phyloP scores from a whole-genome alignment of 208 protist species.

The Crithidia mellificae region DNA sequence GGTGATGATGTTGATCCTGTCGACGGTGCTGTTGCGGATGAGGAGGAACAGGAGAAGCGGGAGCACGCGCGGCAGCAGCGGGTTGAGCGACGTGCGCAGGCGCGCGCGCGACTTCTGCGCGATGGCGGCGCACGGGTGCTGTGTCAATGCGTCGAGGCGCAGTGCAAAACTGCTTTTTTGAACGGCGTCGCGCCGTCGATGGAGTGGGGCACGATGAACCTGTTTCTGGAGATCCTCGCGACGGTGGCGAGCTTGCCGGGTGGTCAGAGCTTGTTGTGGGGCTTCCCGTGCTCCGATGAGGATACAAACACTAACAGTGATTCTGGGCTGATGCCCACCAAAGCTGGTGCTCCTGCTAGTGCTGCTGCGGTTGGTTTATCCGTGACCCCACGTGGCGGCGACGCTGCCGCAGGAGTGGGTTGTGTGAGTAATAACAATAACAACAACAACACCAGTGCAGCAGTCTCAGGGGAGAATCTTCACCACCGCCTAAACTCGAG shows the following conservation, averaged over 20 bases:
- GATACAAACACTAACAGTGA: not conserved
- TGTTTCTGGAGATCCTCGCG: constrained; percentile 54
- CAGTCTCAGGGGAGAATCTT: not conserved
- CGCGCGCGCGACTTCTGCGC: constrained; percentile 51
- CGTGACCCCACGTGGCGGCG: not conserved
- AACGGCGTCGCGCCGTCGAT: constrained; percentile 36
- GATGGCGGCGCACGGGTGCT: constrained; percentile 46
- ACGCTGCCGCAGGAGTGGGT: no score
- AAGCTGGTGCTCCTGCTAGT: no score
- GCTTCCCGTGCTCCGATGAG: not conserved
- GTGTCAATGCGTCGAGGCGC: constrained; percentile 24
- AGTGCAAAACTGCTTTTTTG: constrained; percentile 55
- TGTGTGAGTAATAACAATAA: no score
- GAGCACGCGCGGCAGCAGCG: constrained; percentile 6
- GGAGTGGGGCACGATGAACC: constrained; percentile 57
- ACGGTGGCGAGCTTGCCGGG: constrained; percentile 24
- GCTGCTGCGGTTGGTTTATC: no score
- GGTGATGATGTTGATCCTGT: no score
- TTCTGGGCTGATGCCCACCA: no score
- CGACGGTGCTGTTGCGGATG: no score
- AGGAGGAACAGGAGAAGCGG: not conserved
- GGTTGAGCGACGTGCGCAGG: constrained; percentile 30
- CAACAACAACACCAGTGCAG: not conserved
- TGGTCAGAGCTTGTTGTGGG: constrained; percentile 27
- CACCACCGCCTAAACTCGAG: no score